Base-by-base conservation (phyloP, 75 land plant genomes). In the Larix kaempferi region DNA sequence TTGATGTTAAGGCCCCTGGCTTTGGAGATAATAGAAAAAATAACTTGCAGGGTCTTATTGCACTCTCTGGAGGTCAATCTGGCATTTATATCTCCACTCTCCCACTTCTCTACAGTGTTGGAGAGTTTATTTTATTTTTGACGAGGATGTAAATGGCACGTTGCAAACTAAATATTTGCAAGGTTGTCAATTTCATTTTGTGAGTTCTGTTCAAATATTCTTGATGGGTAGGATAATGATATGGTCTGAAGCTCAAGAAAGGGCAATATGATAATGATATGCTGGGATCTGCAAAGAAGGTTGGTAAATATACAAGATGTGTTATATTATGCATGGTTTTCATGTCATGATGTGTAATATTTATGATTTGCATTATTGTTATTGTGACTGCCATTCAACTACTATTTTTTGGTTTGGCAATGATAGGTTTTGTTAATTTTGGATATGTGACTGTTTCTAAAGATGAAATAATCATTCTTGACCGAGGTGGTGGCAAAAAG, bases 1-100 rank as follows among this genome's bases (percentile, higher is more conserved):
- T 96, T 84, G 96, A 92, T 58, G 84, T 95, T 56, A 95, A 95
- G 74, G 98, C 98, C 39, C 98, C 92, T 78, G 94, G 96, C 1
- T 95, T 95, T 87, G 98, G 98, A 22, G 98, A 95, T 59, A 87
- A 91, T 79, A 91, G 94, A 61, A 95, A 91, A 67, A 78, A 86
- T 7, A 76, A 56, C 80, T 57, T 95, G 86, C 95, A 93, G 80
- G 98, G 93, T 80, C 92, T 95, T 82, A 94, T 94, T 52, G 77
- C 73, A 44, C 85, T 95, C 7, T 91, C 98, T 44, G 96, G 98
- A 11, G 96, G 91, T 21, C 82, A 88, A 76, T 96, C 93, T 66
- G 19, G 77, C 74, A 71, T 44, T 57, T 22, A 37, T 69, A n/a
- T 39, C 44, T 5, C 0, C 11, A 21, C 52, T 21, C 6, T 39